Base-by-base conservation (phyloP, 345 rosid species). In the Microthlaspi erraticum region DNA sequence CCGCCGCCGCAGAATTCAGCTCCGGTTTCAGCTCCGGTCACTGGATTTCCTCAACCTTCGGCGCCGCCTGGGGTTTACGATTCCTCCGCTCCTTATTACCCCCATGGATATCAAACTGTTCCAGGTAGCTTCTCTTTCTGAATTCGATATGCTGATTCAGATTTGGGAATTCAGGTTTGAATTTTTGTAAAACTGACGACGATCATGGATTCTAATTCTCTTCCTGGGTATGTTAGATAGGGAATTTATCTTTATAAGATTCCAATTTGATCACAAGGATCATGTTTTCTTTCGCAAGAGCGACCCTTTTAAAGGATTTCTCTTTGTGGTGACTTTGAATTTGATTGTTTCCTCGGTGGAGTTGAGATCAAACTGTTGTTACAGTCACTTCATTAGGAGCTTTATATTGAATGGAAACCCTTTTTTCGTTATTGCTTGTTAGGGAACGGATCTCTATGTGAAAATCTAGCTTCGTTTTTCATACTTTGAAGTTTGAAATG, bases 31-130 rank as follows among this genome's bases (percentile, higher is more conserved):
- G 61, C 71, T 11, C 96, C 92, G n/a, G 88, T 77, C 36, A 77
- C 85, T 31, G 99, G 95, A 2, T 89, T 91, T 68, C 96, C 99
- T 75, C 95, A 89, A 76, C 99, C 97, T 3, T 81, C 75, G 2
- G 80, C 97, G 0, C 96, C 97, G 0, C 86, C 95, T 36, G 96
- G 99, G 2, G 78, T 62, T 43, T 48, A 79, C 60, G 83, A 72
- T 29, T 64, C 83, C 4, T 44, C 81, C 16, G 56, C 84, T 17
- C 73, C 85, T 36, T 81, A 82, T 61, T 93, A 87, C 75, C 23
- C 87, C 23, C 88, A 80, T 2, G 97, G 92, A 6, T 87, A 91
- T 31, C 94, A 86, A 59, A 74, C 92, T 38, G 96, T 85, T 41
- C 87, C 85, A 44, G 98, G 97, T 91, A 42, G 4, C 20, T 36